phyloP scores from a whole-genome alignment of 73 alveolate genomes.

The Blepharisma japonicum region DNA sequence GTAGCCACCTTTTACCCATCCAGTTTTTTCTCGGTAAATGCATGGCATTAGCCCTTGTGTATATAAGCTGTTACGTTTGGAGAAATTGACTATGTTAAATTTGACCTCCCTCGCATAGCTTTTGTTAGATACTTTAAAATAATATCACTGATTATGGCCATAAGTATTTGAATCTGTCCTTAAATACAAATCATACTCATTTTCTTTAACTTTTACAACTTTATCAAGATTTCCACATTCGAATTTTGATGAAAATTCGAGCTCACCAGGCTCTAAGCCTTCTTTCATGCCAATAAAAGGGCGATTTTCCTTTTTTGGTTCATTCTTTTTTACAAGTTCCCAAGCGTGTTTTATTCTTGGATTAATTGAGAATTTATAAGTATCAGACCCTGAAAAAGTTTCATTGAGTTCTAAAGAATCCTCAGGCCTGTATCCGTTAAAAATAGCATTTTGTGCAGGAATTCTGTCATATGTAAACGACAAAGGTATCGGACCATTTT shows the following conservation, averaged over 20 bases:
- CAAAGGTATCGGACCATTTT: too few species aligned
- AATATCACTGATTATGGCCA: constrained; percentile 96
- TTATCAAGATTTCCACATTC: constrained; percentile 93
- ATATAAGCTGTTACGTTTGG: constrained; percentile 74
- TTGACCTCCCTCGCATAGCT: constrained; percentile 81
- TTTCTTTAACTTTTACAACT: constrained; percentile 65
- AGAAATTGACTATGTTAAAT: constrained; percentile 91
- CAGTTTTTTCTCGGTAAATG: constrained; percentile 33
- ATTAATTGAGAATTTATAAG: too few species aligned
- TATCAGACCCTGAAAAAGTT: too few species aligned
- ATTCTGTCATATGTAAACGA: too few species aligned
- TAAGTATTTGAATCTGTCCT: constrained; percentile 94
- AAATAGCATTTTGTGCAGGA: too few species aligned
- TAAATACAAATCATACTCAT: constrained; percentile 89
- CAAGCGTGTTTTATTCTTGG: too few species aligned
- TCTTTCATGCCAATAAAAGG: constrained; percentile 25
- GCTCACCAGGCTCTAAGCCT: background rate
- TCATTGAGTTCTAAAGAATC: too few species aligned
- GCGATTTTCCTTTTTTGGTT: background rate
- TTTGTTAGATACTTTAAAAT: constrained; percentile 84
- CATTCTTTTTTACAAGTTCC: too few species aligned
- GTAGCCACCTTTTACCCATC: constrained; percentile 34
- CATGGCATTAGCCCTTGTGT: constrained; percentile 67
- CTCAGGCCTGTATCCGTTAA: too few species aligned
- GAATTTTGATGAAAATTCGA: constrained; percentile 90